Evolutionary conservation across 208 protist genomes (phyloP).

Genomic region (Wallacemonas sp.): DNA sequence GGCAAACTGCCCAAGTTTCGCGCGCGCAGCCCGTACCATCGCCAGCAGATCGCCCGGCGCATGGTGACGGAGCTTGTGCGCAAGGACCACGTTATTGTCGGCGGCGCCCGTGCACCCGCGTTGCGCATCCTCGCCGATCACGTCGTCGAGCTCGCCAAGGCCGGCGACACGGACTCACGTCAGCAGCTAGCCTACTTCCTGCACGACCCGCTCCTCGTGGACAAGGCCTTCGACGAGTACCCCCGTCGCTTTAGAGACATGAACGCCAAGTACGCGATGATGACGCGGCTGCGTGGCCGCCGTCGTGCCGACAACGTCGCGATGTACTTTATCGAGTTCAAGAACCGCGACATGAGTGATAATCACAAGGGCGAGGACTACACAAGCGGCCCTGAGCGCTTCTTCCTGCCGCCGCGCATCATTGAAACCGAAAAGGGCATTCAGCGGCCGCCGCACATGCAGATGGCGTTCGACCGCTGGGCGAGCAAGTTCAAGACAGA

Average conservation of each 20-base stretch:
- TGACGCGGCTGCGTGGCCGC: conserved; percentile 77
- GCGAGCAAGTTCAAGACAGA: conserved; percentile 92
- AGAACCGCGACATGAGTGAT: conserved; percentile 87
- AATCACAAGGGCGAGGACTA: conserved; percentile 93
- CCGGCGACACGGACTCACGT: conserved; percentile 85
- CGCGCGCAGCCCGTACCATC: conserved; percentile 81
- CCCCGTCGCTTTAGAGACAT: conserved; percentile 84
- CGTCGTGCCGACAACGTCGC: conserved; percentile 70
- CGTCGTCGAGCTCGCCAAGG: conserved; percentile 88
- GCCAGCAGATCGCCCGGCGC: conserved; percentile 83
- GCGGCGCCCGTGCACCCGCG: conserved; percentile 78
- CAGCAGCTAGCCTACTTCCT: conserved; percentile 91
- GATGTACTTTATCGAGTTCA: conserved; percentile 93
- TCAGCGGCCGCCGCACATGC: conserved; percentile 90
- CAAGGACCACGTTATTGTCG: conserved; percentile 90
- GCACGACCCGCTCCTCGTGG: conserved; percentile 88
- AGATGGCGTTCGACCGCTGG: conserved; percentile 93
- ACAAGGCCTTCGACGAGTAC: conserved; percentile 93
- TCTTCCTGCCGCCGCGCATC: conserved; percentile 88
- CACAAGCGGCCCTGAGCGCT: conserved; percentile 75
- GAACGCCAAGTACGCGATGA: conserved; percentile 86
- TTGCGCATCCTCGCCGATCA: conserved; percentile 88
- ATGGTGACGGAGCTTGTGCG: conserved; percentile 92
- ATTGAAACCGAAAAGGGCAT: conserved; percentile 89
- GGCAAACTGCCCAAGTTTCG: conserved; percentile 85